Percentiles rank a stretch among this genome's conserved stretches.
These are phyloP conservation scores for Fusarium dimerum DNA, from an alignment of 2,329 filamentous ascomycete genomes.

Conservation along the genomic window DNA sequence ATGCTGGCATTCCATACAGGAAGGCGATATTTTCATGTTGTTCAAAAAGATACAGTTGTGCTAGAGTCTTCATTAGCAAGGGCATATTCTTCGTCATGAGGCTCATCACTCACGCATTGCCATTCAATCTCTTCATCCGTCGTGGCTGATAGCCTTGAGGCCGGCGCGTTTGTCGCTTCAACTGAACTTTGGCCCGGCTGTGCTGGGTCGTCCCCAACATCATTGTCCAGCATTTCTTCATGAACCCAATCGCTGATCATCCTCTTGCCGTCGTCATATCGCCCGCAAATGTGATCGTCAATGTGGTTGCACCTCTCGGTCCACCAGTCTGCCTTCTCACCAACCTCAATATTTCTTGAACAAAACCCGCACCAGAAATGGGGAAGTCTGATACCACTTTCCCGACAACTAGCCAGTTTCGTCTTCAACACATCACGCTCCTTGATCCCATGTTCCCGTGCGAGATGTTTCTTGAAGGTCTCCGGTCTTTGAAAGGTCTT, in stretches of 20 bases:
- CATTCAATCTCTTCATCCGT: too few relatives aligned
- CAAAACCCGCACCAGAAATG: constrained; percentile 93
- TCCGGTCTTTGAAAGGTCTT: constrained; percentile 60
- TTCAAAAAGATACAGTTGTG: too few relatives aligned
- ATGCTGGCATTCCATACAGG: too few relatives aligned
- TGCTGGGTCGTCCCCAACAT: not conserved
- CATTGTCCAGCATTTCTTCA: constrained; percentile 24
- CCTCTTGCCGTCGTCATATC: constrained; percentile 38
- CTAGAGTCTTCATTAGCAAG: too few relatives aligned
- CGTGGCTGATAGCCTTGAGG: too few relatives aligned
- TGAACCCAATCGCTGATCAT: constrained; percentile 59
- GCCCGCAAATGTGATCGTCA: constrained; percentile 67
- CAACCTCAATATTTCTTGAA: constrained; percentile 52
- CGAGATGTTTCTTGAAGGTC: constrained; percentile 63
- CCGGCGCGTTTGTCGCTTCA: too few relatives aligned
- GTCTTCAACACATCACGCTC: constrained; percentile 38
- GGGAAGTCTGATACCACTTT: constrained; percentile 64
- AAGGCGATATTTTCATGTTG: too few relatives aligned
- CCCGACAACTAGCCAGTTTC: constrained; percentile 54
- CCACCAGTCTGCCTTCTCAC: constrained; percentile 50
- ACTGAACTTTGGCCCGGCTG: too few relatives aligned
- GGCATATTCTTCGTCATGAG: too few relatives aligned
- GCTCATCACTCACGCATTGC: too few relatives aligned
- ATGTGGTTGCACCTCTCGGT: constrained; percentile 69
- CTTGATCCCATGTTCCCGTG: constrained; percentile 45